Evolutionary conservation across 1,284 basidiomycete species (phyloP).

Genomic region (Cutaneotrichosporon cavernicola): DNA sequence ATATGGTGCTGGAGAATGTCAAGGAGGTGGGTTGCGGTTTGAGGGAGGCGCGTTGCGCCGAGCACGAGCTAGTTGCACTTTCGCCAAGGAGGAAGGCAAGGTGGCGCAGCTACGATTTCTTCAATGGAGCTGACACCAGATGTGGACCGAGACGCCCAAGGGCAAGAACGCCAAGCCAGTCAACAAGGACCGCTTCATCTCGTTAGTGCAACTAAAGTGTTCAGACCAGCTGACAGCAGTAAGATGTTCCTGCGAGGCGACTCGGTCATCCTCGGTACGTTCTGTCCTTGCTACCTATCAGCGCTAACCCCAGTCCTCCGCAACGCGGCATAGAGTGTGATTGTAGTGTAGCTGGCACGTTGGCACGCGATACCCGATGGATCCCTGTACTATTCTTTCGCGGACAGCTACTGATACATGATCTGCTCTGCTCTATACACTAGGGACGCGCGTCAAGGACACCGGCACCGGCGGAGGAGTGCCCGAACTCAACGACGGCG

Average conservation of each 20-base stretch:
- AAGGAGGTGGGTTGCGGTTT: constrained; percentile 67
- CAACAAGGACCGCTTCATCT: constrained; percentile 98
- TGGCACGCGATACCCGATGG: constrained; percentile 9
- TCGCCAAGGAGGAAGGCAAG: not conserved
- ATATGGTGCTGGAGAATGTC: constrained; percentile 98
- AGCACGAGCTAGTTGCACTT: not conserved
- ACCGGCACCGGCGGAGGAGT: constrained; percentile 44
- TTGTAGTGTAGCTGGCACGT: constrained; percentile 12
- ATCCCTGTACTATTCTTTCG: constrained; percentile 21
- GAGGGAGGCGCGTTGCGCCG: not conserved
- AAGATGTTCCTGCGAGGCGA: constrained; percentile 68
- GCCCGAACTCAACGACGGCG: constrained; percentile 43
- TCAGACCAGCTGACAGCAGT: constrained; percentile 27
- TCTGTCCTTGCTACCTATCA: not conserved
- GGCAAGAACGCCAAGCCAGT: constrained; percentile 98
- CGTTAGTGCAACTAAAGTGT: constrained; percentile 66
- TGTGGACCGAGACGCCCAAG: constrained; percentile 99
- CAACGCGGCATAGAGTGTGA: constrained; percentile 67
- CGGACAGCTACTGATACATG: constrained; percentile 8
- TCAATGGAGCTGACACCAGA: constrained; percentile 57
- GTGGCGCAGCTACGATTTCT: too few relatives aligned
- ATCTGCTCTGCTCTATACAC: not conserved
- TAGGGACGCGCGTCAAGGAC: constrained; percentile 30
- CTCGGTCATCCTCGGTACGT: constrained; percentile 87
- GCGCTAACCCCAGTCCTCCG: constrained; percentile 64